Base-by-base conservation (phyloP, 129 eudicot genomes). In the Arctium minus region DNA sequence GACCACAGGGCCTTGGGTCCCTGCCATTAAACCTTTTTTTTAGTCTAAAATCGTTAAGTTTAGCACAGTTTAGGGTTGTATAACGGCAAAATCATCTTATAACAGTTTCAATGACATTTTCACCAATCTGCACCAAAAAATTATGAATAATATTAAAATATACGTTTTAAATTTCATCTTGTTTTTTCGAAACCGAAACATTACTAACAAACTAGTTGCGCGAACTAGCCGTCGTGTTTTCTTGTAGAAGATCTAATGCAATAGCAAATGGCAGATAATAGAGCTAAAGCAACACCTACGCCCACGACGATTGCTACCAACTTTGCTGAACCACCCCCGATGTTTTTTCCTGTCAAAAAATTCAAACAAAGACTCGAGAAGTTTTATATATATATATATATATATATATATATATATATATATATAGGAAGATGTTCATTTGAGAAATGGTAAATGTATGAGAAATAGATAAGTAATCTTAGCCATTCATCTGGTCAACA, bases 291-390 rank as follows among this genome's bases (percentile, higher is more conserved):
- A 42, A 72, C 89, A 27, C 86, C 84, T 12, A 86, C 85, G 2
- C 96, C 96, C 37, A 91, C 78, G 27, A 89, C 91, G 62, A 91
- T 86, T 48, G 96, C 92, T 31, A 84, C 88, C 56, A 84, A 71
- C 83, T 89, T 91, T 0, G 81, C 80, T 0, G 88, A 83, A 78
- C 72, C 72, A 5, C 79, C 82, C 38, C 86, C 90, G 2, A 36
- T 68, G 8, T 73, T 67, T 1, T 85, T 60, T 37, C 18, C 87
- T 85, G 70, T 33, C 38, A 79, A 73, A n/a, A 73, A 1, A 65
- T 8, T 3, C 29, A 11, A n/a, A 69, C 46, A 65, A 13, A 42
- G 29, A 56, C 3, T 68, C 48, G 37, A 82, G 42, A 68, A 42
- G 29, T 31, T 37, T 6, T 13, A 44, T 6, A 38, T 30, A 36